These are phyloP conservation scores for Dactylellina drechsleri DNA, from an alignment of 2,329 filamentous ascomycete genomes.

Conservation along the genomic window DNA sequence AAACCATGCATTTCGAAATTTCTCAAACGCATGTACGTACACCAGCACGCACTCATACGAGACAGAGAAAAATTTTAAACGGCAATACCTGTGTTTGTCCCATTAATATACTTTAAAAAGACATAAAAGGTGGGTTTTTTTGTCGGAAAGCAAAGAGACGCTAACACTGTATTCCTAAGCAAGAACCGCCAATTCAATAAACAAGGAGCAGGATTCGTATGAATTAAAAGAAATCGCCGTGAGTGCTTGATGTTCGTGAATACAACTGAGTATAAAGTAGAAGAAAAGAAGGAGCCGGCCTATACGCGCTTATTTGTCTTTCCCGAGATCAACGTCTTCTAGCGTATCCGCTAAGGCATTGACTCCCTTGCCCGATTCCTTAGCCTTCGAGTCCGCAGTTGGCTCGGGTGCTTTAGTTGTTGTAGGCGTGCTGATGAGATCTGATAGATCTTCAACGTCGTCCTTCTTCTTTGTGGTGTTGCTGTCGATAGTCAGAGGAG, in stretches of 20 bases:
- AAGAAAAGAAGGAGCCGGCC: not conserved
- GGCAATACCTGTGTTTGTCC: constrained; percentile 13
- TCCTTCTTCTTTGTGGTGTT: constrained; percentile 56
- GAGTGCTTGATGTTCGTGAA: constrained; percentile 8
- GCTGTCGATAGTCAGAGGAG: constrained; percentile 55
- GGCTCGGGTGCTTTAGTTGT: constrained; percentile 59
- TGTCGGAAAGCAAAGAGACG: constrained; percentile 30
- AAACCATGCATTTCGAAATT: constrained; percentile 41
- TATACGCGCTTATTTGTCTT: constrained; percentile 41
- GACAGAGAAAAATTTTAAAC: constrained; percentile 13
- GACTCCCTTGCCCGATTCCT: constrained; percentile 35
- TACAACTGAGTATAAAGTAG: not conserved
- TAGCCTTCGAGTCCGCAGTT: constrained; percentile 23
- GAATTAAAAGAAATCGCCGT: not conserved
- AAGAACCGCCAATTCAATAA: constrained; percentile 29
- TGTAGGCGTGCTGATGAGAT: constrained; percentile 55
- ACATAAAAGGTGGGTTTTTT: constrained; percentile 15
- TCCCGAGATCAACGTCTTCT: constrained; percentile 51
- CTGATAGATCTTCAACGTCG: constrained; percentile 48
- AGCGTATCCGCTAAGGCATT: constrained; percentile 36
- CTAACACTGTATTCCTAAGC: constrained; percentile 51
- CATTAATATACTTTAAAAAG: constrained; percentile 50
- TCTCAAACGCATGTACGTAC: constrained; percentile 5
- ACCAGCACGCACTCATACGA: constrained; percentile 37
- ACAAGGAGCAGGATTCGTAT: constrained; percentile 1